Percentiles rank a stretch among this genome's conserved stretches.
phyloP scores from a whole-genome alignment of 2,329 filamentous ascomycete genomes.

The Hortaea sp. region DNA sequence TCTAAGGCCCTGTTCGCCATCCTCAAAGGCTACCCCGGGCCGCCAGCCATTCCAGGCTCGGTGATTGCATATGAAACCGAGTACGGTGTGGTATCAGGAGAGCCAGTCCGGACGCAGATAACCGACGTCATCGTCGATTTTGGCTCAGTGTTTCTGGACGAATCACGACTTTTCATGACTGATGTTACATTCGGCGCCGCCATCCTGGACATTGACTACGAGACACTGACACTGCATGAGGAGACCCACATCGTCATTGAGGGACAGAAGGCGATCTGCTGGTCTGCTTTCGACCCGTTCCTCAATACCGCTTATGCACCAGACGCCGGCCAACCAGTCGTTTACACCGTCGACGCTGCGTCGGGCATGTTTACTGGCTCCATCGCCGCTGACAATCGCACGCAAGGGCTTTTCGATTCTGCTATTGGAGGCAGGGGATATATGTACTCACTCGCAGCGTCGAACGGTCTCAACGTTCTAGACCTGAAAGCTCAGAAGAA shows the following conservation, averaged over 20 bases:
- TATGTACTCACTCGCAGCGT: slow-evolving; percentile 8
- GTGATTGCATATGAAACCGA: slow-evolving; percentile 6
- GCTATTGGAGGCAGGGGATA: slow-evolving; percentile 3
- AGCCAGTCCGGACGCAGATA: slow-evolving; percentile 2
- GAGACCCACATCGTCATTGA: slow-evolving; percentile 3
- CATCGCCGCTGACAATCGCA: slow-evolving; percentile 1
- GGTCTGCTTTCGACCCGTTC: slow-evolving; percentile 5
- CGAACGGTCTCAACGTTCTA: slow-evolving; percentile 7
- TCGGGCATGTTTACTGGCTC: slow-evolving; percentile 4
- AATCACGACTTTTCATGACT: slow-evolving; percentile 6
- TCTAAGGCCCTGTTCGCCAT: slow-evolving; percentile 9
- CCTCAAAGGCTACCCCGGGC: slow-evolving; percentile 8
- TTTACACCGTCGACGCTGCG: slow-evolving; percentile 4
- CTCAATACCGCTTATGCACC: slow-evolving; percentile 7
- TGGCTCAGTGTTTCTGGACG: slow-evolving; percentile 5
- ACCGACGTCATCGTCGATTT: slow-evolving; percentile 7
- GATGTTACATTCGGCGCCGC: slow-evolving; percentile 9
- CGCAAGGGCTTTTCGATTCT: slow-evolving; percentile 8
- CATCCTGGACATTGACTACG: slow-evolving; percentile 5
- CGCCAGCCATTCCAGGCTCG: slow-evolving; percentile 4
- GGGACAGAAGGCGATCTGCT: slow-evolving; percentile 8
- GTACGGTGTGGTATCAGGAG: slow-evolving; percentile 4
- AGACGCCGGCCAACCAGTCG: slow-evolving; percentile 5
- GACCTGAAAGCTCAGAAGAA: slow-evolving; percentile 7
- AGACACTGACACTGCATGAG: slow-evolving; percentile 4